Conservation (phyloP, 805 yeast genomes). For the Teunomyces aglyptinius region DNA sequence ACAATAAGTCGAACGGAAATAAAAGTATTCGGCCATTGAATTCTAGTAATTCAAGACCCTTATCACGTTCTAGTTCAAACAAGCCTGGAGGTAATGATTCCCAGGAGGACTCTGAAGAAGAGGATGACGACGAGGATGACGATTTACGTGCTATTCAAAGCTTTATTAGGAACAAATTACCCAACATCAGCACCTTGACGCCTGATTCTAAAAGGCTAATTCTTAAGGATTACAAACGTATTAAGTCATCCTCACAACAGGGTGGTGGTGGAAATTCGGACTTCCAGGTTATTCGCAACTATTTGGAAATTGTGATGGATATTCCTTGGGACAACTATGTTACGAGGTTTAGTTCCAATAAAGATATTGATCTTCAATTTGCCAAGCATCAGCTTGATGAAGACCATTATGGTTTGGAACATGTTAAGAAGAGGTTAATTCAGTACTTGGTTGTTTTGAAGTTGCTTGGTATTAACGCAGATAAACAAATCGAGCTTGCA, state of each 20-base stretch:
- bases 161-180: conserved; percentile 37
- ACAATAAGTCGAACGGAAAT: conserved; percentile 4
- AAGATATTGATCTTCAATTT: conserved; percentile 47
- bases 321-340: conserved; percentile 55
- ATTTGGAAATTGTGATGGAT: conserved; percentile 63
- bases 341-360: conserved; percentile 32
- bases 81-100: neutral
- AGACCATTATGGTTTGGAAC: conserved; percentile 44
- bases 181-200: conserved; percentile 30
- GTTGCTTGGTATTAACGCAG: conserved; percentile 45
- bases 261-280: conserved; percentile 49
- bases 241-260: conserved; percentile 46
- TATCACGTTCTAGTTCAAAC: conserved; percentile 23
- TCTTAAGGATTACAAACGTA: conserved; percentile 52
- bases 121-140: conserved; percentile 47
- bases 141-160: conserved; percentile 37
- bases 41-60: conserved; percentile 23
- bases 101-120: conserved; percentile 18
- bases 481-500: conserved; percentile 15
- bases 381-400: conserved; percentile 39
- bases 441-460: conserved; percentile 80
- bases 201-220: conserved; percentile 41
- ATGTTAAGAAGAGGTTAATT: conserved; percentile 68
- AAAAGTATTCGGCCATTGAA: conserved; percentile 21
- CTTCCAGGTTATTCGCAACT: conserved; percentile 61